phyloP scores from a whole-genome alignment of 192 early-diverging fungal genomes.

The Backusella sp. region DNA sequence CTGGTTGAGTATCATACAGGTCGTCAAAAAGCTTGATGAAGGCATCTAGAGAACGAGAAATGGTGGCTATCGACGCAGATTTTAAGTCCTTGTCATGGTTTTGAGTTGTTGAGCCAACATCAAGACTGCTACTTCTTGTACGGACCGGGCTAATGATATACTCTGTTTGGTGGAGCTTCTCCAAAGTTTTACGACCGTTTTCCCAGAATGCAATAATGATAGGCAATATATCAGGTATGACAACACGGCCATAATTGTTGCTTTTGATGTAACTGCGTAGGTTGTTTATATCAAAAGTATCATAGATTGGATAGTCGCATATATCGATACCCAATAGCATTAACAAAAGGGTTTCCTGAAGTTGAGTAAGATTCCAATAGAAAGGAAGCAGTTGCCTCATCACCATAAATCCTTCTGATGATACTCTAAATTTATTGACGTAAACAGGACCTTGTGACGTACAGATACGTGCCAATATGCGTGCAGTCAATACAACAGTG shows the following conservation, averaged over 20 bases:
- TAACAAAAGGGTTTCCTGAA: conserved; percentile 54
- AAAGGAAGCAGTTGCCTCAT: conserved; percentile 52
- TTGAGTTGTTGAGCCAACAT: background rate
- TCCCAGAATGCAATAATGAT: conserved; percentile 44
- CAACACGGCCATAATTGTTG: conserved; percentile 12
- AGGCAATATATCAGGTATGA: conserved; percentile 48
- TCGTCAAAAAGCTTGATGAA: conserved; percentile 19
- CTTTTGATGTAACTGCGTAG: conserved; percentile 45
- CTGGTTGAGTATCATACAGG: conserved; percentile 13
- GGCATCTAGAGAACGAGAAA: background rate
- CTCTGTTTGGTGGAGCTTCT: background rate
- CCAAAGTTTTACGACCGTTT: conserved; percentile 10
- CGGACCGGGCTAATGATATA: background rate
- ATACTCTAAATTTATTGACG: conserved; percentile 47
- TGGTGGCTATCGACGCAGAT: background rate
- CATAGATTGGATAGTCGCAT: conserved; percentile 46
- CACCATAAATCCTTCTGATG: conserved; percentile 57
- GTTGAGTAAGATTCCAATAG: conserved; percentile 56
- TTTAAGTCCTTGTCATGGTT: background rate
- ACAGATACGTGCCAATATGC: conserved; percentile 51
- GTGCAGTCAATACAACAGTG: conserved; percentile 51
- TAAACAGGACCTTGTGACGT: conserved; percentile 46
- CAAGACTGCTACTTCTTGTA: conserved; percentile 10
- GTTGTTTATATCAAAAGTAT: conserved; percentile 45
- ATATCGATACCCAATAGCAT: conserved; percentile 58